Percentiles rank a stretch among this genome's conserved stretches.
Evolutionary conservation across 352 stramenopile genomes (phyloP).

Genomic region (Globisporangium nodosum): DNA sequence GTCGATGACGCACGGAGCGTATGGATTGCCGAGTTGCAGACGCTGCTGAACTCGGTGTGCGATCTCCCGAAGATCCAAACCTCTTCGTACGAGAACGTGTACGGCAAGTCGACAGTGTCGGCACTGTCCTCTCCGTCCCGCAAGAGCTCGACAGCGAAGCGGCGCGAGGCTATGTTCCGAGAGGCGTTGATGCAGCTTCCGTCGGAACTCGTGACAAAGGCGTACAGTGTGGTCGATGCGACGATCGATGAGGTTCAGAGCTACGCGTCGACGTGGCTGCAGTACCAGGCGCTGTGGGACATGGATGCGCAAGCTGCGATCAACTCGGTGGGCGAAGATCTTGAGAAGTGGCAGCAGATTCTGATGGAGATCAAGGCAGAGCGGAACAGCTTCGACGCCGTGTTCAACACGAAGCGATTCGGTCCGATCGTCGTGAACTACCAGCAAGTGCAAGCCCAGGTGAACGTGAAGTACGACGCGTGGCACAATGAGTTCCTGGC

Average conservation of each 20-base stretch:
- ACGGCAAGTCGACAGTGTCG: conserved; percentile 59
- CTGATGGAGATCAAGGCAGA: conserved; percentile 96
- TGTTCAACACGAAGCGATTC: conserved; percentile 87
- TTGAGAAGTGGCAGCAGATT: conserved; percentile 96
- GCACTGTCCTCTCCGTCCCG: conserved; percentile 53
- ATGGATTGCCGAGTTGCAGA: conserved; percentile 91
- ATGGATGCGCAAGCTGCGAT: conserved; percentile 95
- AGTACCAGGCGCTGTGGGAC: conserved; percentile 99
- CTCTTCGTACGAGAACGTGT: conserved; percentile 86
- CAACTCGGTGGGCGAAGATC: conserved; percentile 89
- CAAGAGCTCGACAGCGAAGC: conserved; percentile 45
- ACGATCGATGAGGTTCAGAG: conserved; percentile 81
- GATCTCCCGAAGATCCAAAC: conserved; percentile 88
- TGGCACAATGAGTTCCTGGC: conserved; percentile 98
- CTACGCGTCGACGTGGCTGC: conserved; percentile 96
- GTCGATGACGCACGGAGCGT: conserved; percentile 88
- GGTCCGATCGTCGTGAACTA: conserved; percentile 89
- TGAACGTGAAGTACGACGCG: conserved; percentile 99
- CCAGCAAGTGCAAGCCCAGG: conserved; percentile 88
- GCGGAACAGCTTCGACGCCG: conserved; percentile 92
- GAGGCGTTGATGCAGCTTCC: conserved; percentile 59
- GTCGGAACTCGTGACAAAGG: conserved; percentile 60
- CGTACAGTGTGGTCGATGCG: conserved; percentile 68
- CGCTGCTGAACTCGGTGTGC: conserved; percentile 92
- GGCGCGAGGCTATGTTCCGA: conserved; percentile 68